Conservation (phyloP, 768 basidiomycete species). For the Hygrocybe punicea region DNA sequence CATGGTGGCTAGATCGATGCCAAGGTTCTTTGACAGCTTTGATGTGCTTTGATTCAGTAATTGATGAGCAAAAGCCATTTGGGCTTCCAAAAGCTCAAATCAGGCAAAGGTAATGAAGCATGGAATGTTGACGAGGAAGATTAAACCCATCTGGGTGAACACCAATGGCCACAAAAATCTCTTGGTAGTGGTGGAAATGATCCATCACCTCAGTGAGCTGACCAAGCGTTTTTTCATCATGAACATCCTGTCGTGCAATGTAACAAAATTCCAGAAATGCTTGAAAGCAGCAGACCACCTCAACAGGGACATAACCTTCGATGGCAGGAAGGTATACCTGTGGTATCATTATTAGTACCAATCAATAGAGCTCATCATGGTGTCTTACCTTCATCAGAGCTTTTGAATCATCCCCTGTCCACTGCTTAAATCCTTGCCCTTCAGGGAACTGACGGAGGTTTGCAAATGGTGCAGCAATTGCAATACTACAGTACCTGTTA, state of each 20-base stretch:
- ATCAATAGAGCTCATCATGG: neutral
- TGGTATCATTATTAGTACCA: too few relatives aligned
- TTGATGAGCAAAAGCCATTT: conserved; percentile 33
- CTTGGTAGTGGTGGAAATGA: conserved; percentile 27
- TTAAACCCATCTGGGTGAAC: conserved; percentile 1
- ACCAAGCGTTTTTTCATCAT: conserved; percentile 11
- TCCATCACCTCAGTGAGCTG: conserved; percentile 14
- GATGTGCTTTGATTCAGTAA: conserved; percentile 35
- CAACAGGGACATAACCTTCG: conserved; percentile 27
- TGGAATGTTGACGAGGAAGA: conserved; percentile 3
- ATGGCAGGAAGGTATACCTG: conserved; percentile 35
- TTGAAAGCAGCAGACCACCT: conserved; percentile 24
- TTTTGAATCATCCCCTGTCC: conserved; percentile 14
- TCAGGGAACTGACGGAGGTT: conserved; percentile 6
- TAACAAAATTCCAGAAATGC: conserved; percentile 32
- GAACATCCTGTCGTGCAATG: conserved; percentile 22
- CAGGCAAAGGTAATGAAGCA: conserved; percentile 15
- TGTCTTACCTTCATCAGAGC: conserved; percentile 13
- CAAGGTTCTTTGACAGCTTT: conserved; percentile 37
- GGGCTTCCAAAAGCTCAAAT: conserved; percentile 24
- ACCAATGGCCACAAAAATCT: conserved; percentile 25
- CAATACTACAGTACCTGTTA: neutral
- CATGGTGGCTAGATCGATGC: conserved; percentile 27
- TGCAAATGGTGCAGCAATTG: conserved; percentile 3
- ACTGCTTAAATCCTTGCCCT: conserved; percentile 11